These are phyloP conservation scores for Microascus cirrosus DNA, from an alignment of 2,329 filamentous ascomycete species.

Conservation along the genomic window DNA sequence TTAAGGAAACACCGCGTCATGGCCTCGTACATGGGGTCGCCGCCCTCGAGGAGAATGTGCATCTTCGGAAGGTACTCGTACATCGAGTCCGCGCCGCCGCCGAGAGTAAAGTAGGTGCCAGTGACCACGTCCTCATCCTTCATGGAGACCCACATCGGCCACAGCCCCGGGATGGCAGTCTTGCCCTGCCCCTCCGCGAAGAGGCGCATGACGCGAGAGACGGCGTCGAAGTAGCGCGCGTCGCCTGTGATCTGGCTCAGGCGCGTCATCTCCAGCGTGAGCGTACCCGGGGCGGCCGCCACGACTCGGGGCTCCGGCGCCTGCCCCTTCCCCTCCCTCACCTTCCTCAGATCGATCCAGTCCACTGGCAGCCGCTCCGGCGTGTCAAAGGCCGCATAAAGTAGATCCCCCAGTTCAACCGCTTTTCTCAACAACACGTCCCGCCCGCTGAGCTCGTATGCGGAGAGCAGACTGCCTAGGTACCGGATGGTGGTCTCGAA, in stretches of 20 bases:
- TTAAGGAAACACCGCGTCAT: constrained; percentile 37
- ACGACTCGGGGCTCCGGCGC: constrained; percentile 18
- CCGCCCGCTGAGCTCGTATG: constrained; percentile 53
- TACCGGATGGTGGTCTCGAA: constrained; percentile 66
- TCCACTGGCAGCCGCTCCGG: constrained; percentile 52
- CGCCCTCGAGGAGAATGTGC: constrained; percentile 55
- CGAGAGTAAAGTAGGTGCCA: constrained; percentile 16
- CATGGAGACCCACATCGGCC: constrained; percentile 45
- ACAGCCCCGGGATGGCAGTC: constrained; percentile 50
- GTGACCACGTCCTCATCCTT: constrained; percentile 25
- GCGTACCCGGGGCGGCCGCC: constrained; percentile 35
- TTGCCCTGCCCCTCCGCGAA: constrained; percentile 40
- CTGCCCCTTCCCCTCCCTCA: constrained; percentile 22
- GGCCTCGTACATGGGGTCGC: constrained; percentile 22
- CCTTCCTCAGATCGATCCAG: constrained; percentile 30
- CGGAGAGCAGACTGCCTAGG: constrained; percentile 57
- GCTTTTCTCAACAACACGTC: constrained; percentile 50
- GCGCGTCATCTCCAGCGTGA: constrained; percentile 52
- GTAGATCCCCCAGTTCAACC: constrained; percentile 49
- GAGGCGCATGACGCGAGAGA: constrained; percentile 43
- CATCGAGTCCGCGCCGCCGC: constrained; percentile 44
- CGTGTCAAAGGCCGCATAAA: constrained; percentile 58
- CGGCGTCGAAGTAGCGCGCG: constrained; percentile 49
- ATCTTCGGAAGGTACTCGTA: constrained; percentile 59
- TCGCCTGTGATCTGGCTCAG: constrained; percentile 53